Evolutionary conservation across 2,329 filamentous ascomycete genomes (phyloP).

Genomic region (Didymella lethalis): DNA sequence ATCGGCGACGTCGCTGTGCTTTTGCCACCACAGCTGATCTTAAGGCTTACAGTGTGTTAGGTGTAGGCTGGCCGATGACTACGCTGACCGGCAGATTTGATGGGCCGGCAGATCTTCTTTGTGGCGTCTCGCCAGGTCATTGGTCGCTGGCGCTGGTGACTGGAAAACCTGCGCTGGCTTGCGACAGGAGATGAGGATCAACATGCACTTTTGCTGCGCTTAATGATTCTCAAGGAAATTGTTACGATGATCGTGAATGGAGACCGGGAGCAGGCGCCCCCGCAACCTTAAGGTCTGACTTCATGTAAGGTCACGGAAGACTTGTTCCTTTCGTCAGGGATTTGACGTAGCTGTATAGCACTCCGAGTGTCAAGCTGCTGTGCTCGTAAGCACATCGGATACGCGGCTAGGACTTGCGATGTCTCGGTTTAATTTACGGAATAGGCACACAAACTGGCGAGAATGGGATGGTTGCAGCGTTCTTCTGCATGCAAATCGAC

Average conservation of each 20-base stretch:
- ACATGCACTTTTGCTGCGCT: constrained; percentile 14
- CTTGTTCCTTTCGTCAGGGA: constrained; percentile 1
- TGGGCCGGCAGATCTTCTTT: constrained; percentile 11
- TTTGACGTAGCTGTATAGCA: background rate
- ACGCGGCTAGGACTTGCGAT: background rate
- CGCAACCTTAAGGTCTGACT: constrained; percentile 6
- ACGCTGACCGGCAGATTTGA: constrained; percentile 6
- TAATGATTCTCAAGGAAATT: background rate
- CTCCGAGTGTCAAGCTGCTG: background rate
- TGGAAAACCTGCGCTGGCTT: constrained; percentile 4
- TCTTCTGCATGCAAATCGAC: background rate
- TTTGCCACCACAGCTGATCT: constrained; percentile 16
- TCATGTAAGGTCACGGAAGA: constrained; percentile 6
- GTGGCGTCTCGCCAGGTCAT: background rate
- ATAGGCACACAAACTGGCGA: background rate
- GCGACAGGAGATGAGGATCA: constrained; percentile 21
- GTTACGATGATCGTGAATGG: constrained; percentile 9
- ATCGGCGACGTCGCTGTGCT: constrained; percentile 9
- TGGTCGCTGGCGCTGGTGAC: constrained; percentile 4
- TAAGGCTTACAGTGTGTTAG: background rate
- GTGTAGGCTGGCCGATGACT: constrained; percentile 12
- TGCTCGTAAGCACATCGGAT: background rate
- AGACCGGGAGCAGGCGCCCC: constrained; percentile 2
- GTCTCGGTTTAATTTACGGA: too few relatives aligned
- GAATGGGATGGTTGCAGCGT: constrained; percentile 3